A percentile compares a stretch with the other conserved stretches of the same genome.
phyloP scores from a whole-genome alignment of 2,329 filamentous ascomycete genomes.

The Paramyrothecium roridum region DNA sequence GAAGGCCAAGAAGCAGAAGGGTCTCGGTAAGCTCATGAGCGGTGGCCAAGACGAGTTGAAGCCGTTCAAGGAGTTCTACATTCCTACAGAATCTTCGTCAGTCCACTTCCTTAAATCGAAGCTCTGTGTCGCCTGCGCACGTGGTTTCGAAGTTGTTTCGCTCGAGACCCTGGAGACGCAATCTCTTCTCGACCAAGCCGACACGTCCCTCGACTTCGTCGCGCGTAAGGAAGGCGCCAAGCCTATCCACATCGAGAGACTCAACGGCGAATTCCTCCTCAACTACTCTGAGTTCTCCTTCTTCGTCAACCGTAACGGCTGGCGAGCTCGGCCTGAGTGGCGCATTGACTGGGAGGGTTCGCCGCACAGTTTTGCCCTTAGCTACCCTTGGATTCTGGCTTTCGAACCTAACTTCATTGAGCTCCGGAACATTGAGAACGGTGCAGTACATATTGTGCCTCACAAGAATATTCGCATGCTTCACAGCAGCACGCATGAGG shows the following conservation, averaged over 20 bases:
- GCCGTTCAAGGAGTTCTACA: conserved; percentile 98
- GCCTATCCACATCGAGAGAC: conserved; percentile 94
- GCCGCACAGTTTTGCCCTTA: conserved; percentile 88
- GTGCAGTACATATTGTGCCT: conserved; percentile 91
- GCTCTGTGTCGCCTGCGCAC: conserved; percentile 90
- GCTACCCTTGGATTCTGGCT: conserved; percentile 93
- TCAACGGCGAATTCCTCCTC: conserved; percentile 94
- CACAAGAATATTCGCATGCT: conserved; percentile 97
- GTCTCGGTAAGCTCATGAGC: conserved; percentile 93
- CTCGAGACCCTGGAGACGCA: conserved; percentile 98
- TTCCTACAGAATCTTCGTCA: conserved; percentile 95
- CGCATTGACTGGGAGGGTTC: conserved; percentile 96
- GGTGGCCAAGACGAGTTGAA: conserved; percentile 90
- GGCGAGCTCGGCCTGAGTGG: conserved; percentile 95
- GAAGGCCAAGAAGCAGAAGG: conserved; percentile 93
- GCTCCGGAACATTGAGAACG: conserved; percentile 90
- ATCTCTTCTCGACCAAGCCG: conserved; percentile 92
- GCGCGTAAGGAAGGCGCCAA: conserved; percentile 89
- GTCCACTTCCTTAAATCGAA: conserved; percentile 98
- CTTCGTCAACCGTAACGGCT: conserved; percentile 98
- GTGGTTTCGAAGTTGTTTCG: conserved; percentile 95
- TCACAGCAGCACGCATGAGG: conserved; percentile 95
- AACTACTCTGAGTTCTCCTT: conserved; percentile 99
- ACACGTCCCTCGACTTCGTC: conserved; percentile 97
- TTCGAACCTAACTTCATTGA: conserved; percentile 98